Evolutionary conservation across 495 filamentous ascomycete species (phyloP), one percentile per base, ranked within the genome.

Genomic region (Aspergillus baeticus): DNA sequence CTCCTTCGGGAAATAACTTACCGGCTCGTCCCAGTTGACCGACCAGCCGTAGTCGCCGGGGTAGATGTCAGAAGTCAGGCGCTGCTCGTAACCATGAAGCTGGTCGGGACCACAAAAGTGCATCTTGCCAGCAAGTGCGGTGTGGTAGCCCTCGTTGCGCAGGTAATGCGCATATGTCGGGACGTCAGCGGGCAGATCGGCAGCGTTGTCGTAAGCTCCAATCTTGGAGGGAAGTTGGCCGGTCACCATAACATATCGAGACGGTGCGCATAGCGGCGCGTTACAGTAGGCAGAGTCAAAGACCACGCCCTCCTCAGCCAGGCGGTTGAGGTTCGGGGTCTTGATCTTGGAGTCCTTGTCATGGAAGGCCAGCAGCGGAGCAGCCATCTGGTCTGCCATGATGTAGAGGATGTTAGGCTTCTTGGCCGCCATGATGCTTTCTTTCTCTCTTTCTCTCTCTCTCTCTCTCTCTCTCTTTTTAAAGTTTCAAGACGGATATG

Each of bases 301-400:
- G 67, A 90, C 84, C 20, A 93, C 90, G 22, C 88, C 87, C 53
- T 81, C 81, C 14, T 81, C 80, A 5, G 90, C 90, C 49, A 96
- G 76, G n/a, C 79, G 75, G 71, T 96, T 89, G 52, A 95, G 79
- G 71, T 95, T 84, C 33, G 91, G 91, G 5, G 91, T 96, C 70
- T 88, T 86, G 71, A 96, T 92, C 60, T 82, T 84, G 1, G 90
- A 94, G 21, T 81, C 70, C 47, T 87, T 81, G 70, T 94, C 88
- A 76, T 95, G 86, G 64, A 93, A 87, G 72, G 87, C 89, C 51
- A 96, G 82, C 55, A 89, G 77, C 11, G 90, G 91, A 22, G 91
- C 90, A 18, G 91, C 86, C 70, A 96, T 84, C 75, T 96, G 91
- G 73, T 96, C 91, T 41, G 91, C 91, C 88, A 96, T 93, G 70